Conservation (phyloP, 495 filamentous ascomycete species). For the Penicillium parvum region DNA sequence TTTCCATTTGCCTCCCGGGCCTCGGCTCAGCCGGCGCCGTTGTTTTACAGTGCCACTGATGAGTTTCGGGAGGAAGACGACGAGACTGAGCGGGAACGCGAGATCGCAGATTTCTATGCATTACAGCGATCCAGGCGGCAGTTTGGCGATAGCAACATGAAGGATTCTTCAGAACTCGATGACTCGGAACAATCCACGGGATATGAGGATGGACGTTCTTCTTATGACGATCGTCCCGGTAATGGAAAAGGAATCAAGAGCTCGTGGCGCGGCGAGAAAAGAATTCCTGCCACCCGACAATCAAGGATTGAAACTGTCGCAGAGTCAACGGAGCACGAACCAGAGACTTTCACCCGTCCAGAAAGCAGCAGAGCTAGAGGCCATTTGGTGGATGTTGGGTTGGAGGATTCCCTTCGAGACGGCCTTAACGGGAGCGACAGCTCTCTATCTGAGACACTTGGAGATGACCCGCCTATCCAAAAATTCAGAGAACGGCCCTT, state of each 20-base stretch:
- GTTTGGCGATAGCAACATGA: conserved; percentile 73
- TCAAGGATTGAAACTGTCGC: conserved; percentile 28
- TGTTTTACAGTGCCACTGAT: conserved; percentile 86
- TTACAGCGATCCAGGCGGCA: conserved; percentile 83
- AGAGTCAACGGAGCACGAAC: conserved; percentile 27
- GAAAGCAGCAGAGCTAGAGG: conserved; percentile 57
- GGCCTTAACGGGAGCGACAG: conserved; percentile 43
- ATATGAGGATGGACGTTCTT: conserved; percentile 47
- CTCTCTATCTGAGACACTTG: conserved; percentile 54
- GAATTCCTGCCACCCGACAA: conserved; percentile 11
- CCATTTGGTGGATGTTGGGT: conserved; percentile 80
- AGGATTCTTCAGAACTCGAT: conserved; percentile 76
- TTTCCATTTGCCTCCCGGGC: conserved; percentile 74
- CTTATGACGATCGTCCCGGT: conserved; percentile 29
- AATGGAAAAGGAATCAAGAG: conserved; percentile 48
- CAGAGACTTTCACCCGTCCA: conserved; percentile 34
- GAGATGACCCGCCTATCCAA: conserved; percentile 80
- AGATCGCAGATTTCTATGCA: conserved; percentile 89
- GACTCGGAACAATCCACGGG: conserved; percentile 57
- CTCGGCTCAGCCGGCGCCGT: conserved; percentile 68
- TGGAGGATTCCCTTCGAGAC: conserved; percentile 60
- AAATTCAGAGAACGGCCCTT: conserved; percentile 61
- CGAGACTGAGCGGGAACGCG: conserved; percentile 83
- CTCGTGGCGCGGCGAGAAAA: conserved; percentile 50
- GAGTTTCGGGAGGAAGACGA: conserved; percentile 87